Conservation (phyloP, 106 monocot species). For the Allium cepa region DNA sequence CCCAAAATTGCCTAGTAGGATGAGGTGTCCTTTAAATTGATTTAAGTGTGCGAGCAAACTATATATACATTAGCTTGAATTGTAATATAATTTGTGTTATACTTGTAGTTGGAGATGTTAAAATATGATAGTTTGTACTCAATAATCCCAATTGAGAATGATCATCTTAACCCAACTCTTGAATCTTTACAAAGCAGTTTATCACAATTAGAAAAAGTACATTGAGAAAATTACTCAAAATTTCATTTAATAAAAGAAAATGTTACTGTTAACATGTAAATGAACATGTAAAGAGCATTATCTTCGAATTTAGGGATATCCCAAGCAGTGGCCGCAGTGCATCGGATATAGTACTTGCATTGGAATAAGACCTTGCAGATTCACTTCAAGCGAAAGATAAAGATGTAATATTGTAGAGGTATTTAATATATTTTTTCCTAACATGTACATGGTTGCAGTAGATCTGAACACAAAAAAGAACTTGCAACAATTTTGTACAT, state of each 20-base stretch:
- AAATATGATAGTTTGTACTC: conserved; percentile 59
- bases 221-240: conserved; percentile 4
- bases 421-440: conserved; percentile 1
- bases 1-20: too few species aligned
- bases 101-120: conserved; percentile 70
- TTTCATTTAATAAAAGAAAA: not conserved
- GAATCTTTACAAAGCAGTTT: conserved; percentile 55
- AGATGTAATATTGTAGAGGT: conserved; percentile 60
- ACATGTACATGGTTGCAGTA: too few species aligned
- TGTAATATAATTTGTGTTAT: not conserved
- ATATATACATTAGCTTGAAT: too few species aligned
- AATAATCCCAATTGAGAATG: conserved; percentile 32
- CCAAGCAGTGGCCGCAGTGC: conserved; percentile 49
- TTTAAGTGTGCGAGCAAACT: too few species aligned
- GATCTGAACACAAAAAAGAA: too few species aligned
- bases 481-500: too few species aligned
- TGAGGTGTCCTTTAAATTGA: too few species aligned
- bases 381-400: conserved; percentile 59
- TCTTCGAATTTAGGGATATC: conserved; percentile 53
- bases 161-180: conserved; percentile 43
- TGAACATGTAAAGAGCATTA: conserved; percentile 58
- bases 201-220: conserved; percentile 62
- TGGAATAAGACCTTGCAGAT: conserved; percentile 89
- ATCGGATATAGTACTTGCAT: conserved; percentile 71
- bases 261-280: conserved; percentile 40